phyloP scores from a whole-genome alignment of 2,329 filamentous ascomycete genomes.

The Blastomyces parvus region DNA sequence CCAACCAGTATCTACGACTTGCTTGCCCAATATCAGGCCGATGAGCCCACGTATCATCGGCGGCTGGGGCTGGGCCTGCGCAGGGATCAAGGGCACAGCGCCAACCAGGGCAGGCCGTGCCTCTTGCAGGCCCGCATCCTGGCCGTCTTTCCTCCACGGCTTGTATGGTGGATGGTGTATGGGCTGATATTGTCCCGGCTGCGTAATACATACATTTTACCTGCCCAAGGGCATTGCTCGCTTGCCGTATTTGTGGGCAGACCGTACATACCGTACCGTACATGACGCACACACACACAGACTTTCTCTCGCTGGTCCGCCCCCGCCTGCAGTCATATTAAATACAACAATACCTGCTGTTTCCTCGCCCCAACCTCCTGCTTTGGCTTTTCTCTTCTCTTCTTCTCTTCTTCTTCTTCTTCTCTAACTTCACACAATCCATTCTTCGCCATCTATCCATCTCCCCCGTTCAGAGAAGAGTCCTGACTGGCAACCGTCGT shows the following conservation, averaged over 20 bases:
- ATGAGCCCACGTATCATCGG: not conserved
- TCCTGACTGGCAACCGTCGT: constrained; percentile 4
- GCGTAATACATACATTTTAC: no score
- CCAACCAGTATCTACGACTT: not conserved
- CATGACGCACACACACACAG: not conserved
- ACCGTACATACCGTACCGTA: not conserved
- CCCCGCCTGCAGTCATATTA: not conserved
- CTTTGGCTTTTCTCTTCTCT: constrained; percentile 7
- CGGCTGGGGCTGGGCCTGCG: not conserved
- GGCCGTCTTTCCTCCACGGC: not conserved
- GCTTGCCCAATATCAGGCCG: not conserved
- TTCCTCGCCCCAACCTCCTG: constrained; percentile 1
- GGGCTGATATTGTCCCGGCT: not conserved
- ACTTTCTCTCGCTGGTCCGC: no score
- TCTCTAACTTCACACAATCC: constrained; percentile 2
- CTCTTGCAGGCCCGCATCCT: not conserved
- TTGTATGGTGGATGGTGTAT: not conserved
- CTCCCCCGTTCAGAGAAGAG: constrained; percentile 3
- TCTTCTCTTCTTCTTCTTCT: not conserved
- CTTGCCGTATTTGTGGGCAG: not conserved
- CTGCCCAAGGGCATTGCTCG: not conserved
- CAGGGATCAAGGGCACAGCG: not conserved
- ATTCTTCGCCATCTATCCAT: constrained; percentile 11
- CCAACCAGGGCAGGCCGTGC: not conserved
- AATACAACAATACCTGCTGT: constrained; percentile 1